Evolutionary conservation across 2,329 filamentous ascomycete species (phyloP), one percentile per base, ranked within the genome.

Genomic region (Fusarium albidum): DNA sequence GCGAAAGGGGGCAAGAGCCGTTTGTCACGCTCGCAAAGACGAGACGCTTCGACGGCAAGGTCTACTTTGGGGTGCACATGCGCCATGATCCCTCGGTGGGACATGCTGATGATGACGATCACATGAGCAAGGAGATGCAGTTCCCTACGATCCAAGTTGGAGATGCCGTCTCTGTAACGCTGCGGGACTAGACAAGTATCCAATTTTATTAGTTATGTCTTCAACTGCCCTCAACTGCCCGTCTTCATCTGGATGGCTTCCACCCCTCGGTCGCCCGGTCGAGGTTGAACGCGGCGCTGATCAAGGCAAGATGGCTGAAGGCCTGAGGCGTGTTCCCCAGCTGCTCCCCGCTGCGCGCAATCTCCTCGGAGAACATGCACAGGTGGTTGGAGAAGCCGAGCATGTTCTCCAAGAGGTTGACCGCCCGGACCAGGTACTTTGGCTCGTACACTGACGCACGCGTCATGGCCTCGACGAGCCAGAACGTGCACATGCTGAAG

Each of bases 1-100:
- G 87, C 0, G 81, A 86, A 58, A 90, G 86, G 70, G 85, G 87
- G 59, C 86, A 92, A 58, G 95, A 98, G 71, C 95, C 95, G 0
- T 96, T 95, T 68, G 84, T 90, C 4, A 97, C 92, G 1, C 76
- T 99, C 52, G 88, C 90, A 2, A 96, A 96, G 77, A 96, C 91
- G 10, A 84, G 95, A 63, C 84, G 91, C 50, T 86, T 91, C 59
- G 86, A 90, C 44, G 91, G 92, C 2, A 92, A 92, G 73, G 89
- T 97, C 3, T 89, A 89, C 63, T 99, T 99, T 77, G 95, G 95
- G 5, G 86, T 89, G 53, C 94, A 99, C 59, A 86, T 88, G 83
- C 79, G 79, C 25, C 81, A 84, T 58, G 68, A 75, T n/a, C 34
- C 57, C 5, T 42, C 37, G 1, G 11, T n/a, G n/a, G n/a, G n/a